A percentile compares a stretch with the other conserved stretches of the same genome.
Evolutionary conservation across 805 yeast species (phyloP).

Genomic region (Wickerhamomyces hampshirensis): DNA sequence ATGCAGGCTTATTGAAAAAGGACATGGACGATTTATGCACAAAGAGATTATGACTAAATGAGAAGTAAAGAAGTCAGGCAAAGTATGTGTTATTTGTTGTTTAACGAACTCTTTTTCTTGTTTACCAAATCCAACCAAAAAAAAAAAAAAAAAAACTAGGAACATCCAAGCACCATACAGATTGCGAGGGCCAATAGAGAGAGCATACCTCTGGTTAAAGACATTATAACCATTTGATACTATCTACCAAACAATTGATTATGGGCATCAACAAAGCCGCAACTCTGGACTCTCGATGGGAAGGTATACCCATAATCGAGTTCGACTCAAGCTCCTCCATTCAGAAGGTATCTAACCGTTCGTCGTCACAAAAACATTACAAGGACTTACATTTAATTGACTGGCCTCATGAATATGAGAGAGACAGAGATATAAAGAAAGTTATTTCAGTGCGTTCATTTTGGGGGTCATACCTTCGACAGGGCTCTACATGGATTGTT

Average conservation of each 20-base stretch:
- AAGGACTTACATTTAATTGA: constrained; percentile 42
- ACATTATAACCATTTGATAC: too few species aligned
- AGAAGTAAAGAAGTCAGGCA: too few species aligned
- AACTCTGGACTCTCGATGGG: constrained; percentile 10
- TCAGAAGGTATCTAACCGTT: constrained; percentile 3
- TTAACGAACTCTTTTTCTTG: not conserved
- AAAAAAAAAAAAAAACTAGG: too few species aligned
- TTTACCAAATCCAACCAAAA: not conserved
- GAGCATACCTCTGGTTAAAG: too few species aligned
- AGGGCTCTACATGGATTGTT: constrained; percentile 39
- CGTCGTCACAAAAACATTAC: constrained; percentile 22
- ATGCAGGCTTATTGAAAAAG: constrained; percentile 28
- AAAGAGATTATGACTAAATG: too few species aligned
- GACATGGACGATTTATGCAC: too few species aligned
- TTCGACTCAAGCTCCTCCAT: constrained; percentile 1
- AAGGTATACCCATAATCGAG: constrained; percentile 15
- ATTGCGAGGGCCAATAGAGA: constrained; percentile 1
- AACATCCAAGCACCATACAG: constrained; percentile 1
- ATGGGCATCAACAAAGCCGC: not conserved
- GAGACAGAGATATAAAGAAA: constrained; percentile 10
- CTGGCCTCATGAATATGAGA: constrained; percentile 44
- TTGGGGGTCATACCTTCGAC: constrained; percentile 8
- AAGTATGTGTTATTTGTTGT: too few species aligned
- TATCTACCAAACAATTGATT: not conserved
- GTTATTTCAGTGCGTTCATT: constrained; percentile 1